Conservation (phyloP, 2,329 filamentous ascomycete species). For the Cylindrodendrum hubeiense region DNA sequence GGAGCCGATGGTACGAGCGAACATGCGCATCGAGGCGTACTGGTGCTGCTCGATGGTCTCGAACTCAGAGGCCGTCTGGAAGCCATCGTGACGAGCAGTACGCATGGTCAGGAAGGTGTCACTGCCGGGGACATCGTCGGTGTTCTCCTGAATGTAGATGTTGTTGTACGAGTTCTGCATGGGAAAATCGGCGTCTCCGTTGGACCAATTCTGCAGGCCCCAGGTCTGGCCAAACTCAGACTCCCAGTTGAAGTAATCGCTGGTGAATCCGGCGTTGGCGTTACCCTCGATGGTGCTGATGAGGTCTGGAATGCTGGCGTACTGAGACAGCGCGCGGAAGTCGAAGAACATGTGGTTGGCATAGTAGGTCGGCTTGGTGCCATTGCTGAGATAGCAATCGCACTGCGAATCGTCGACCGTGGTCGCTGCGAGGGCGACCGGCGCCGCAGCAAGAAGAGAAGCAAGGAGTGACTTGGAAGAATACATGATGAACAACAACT, state of each 20-base stretch:
- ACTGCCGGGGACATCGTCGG: constrained; percentile 42
- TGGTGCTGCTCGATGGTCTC: constrained; percentile 49
- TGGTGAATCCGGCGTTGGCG: constrained; percentile 49
- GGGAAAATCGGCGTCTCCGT: constrained; percentile 48
- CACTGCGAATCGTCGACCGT: constrained; percentile 40
- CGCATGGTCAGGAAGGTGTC: constrained; percentile 61
- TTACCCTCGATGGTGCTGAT: constrained; percentile 46
- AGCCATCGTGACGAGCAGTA: constrained; percentile 55
- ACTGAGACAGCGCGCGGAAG: constrained; percentile 46
- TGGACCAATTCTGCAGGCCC: constrained; percentile 54
- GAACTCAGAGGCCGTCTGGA: constrained; percentile 61
- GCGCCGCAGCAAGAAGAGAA: constrained; percentile 38
- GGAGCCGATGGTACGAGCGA: constrained; percentile 59
- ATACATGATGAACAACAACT: constrained; percentile 32
- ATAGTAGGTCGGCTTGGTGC: constrained; percentile 42
- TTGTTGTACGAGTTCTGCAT: constrained; percentile 56
- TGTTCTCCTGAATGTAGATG: constrained; percentile 58
- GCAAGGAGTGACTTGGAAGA: constrained; percentile 34
- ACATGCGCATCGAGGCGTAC: constrained; percentile 57
- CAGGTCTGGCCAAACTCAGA: constrained; percentile 50
- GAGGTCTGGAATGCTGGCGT: constrained; percentile 46
- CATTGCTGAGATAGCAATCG: constrained; percentile 48
- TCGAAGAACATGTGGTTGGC: constrained; percentile 45
- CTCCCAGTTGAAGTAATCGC: constrained; percentile 49
- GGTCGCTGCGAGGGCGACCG: constrained; percentile 30